phyloP scores from a whole-genome alignment of 495 filamentous ascomycete species.

The Talaromyces adpressus region DNA sequence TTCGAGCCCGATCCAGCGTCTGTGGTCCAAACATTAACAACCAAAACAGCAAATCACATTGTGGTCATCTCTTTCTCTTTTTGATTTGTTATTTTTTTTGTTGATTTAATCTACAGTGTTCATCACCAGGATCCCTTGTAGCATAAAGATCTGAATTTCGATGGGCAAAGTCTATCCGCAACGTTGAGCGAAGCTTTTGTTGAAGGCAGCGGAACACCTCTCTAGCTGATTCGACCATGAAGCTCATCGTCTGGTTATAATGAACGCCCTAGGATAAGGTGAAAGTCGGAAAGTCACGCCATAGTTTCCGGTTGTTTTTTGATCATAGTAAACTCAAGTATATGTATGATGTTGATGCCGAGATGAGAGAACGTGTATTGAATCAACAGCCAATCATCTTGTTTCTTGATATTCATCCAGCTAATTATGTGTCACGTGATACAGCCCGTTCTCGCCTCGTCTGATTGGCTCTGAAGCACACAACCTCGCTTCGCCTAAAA shows the following conservation, averaged over 20 bases:
- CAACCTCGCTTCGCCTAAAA: constrained; percentile 32
- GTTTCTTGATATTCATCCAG: not conserved
- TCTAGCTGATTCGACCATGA: constrained; percentile 7
- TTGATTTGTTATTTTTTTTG: no score
- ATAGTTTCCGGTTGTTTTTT: constrained; percentile 6
- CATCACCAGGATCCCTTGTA: no score
- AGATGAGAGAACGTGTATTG: not conserved
- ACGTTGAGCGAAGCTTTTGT: no score
- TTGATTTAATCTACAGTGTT: no score
- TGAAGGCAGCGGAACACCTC: not conserved
- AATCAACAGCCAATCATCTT: not conserved
- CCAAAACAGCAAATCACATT: no score
- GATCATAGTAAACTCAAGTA: constrained; percentile 2
- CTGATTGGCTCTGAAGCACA: not conserved
- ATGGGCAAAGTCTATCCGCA: constrained; percentile 6
- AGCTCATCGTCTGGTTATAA: no score
- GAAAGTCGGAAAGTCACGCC: constrained; percentile 8
- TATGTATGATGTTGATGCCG: not conserved
- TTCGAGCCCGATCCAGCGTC: no score
- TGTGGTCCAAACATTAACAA: no score
- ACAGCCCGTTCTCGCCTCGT: no score
- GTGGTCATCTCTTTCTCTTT: no score
- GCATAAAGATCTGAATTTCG: not conserved
- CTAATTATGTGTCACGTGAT: constrained; percentile 1
- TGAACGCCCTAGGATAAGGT: constrained; percentile 4